phyloP scores from a whole-genome alignment of 2,329 filamentous ascomycete genomes.

The Coniochaeta prunicola region DNA sequence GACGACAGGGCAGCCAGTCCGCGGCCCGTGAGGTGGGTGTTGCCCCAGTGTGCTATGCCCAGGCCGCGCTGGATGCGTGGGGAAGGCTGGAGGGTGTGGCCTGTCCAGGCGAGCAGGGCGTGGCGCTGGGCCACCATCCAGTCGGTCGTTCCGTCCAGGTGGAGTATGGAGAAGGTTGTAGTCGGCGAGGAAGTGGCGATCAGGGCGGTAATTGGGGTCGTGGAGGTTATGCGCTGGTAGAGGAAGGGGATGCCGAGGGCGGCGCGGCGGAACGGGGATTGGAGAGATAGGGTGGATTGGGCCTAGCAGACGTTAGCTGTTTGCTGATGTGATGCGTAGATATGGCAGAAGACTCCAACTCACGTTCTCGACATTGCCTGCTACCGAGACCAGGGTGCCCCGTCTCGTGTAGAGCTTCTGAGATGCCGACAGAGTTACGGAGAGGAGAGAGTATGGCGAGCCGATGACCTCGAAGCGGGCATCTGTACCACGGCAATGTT shows the following conservation, averaged over 20 bases:
- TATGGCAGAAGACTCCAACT: not conserved
- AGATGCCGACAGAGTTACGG: constrained; percentile 85
- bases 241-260: constrained; percentile 85
- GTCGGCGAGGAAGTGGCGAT: constrained; percentile 81
- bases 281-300: constrained; percentile 79
- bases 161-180: constrained; percentile 80
- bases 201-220: constrained; percentile 78
- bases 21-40: constrained; percentile 77
- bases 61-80: constrained; percentile 70
- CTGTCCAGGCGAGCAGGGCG: constrained; percentile 93
- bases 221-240: constrained; percentile 85
- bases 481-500: constrained; percentile 46
- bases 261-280: constrained; percentile 76
- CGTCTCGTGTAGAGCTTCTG: constrained; percentile 89
- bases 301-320: constrained; percentile 43
- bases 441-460: constrained; percentile 86
- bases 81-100: constrained; percentile 70
- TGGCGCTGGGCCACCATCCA: constrained; percentile 89
- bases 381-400: constrained; percentile 83
- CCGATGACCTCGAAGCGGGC: constrained; percentile 92
- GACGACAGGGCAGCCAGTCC: constrained; percentile 80
- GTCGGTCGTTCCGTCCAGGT: constrained; percentile 88
- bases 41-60: constrained; percentile 84
- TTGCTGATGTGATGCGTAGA: not conserved
- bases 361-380: constrained; percentile 86